Base-by-base conservation (phyloP, 2,329 filamentous ascomycete genomes). In the Apiospora pterosperma region DNA sequence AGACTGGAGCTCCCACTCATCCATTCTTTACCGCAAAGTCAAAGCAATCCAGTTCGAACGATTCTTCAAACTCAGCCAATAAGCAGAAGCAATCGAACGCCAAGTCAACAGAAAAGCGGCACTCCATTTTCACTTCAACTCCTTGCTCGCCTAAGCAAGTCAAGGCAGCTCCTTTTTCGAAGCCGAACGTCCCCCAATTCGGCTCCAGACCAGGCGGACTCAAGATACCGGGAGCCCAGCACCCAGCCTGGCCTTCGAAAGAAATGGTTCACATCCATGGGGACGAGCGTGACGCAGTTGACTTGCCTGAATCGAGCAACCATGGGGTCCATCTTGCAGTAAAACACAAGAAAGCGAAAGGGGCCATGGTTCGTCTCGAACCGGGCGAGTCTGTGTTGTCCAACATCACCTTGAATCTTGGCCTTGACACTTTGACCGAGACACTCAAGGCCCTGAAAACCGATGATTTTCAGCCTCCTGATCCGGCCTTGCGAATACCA, bases 211-310 rank as follows among this genome's bases (percentile, higher is more conserved):
- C 80, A 5, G 70, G 75, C 3, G 80, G 79, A 0, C 71, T 87
- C 5, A 92, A 87, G 70, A 81, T 90, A n/a, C 87, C 89, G 0
- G 91, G 90, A 2, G 82, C 89, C 10, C 79, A 81, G 67, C 82
- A 91, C 63, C 85, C 92, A 4, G 81, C 87, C n/a, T 96, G 92
- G 90, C 92, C 92, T 41, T 84, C 86, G 60, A 82, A 83, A 67
- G 90, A 82, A 7, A 87, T 87, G 73, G 77, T 82, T 1, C 91
- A 93, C 74, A 77, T 93, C 48, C 85, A 89, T 63, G 88, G 85
- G 31, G 69, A 69, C 31, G 67, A n/a, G 23, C 42, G 41, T 19
- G 55, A 64, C 6, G 23, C 12, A 23, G 34, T 44, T 2, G 21
- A 5, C 8, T 44, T 48, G 6, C 39, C 64, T 55, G 11, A 21